Conservation (phyloP, 768 basidiomycete genomes). For the Auricularia sp. region DNA sequence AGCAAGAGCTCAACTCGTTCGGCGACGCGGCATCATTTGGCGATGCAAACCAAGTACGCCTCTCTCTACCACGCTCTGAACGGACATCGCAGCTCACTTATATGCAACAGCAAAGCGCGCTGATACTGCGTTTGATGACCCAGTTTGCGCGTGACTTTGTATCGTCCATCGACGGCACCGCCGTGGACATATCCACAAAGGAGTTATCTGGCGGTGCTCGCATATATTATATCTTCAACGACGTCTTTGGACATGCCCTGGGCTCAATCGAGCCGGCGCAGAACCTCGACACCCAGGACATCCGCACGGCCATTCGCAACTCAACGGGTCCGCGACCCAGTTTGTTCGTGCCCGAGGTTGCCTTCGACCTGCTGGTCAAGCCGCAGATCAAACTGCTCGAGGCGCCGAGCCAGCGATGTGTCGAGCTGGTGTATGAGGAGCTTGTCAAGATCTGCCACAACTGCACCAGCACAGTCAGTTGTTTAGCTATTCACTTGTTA, state of each 20-base stretch:
- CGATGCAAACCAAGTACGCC: slow-evolving; percentile 55
- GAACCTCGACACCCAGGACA: slow-evolving; percentile 88
- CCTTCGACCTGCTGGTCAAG: slow-evolving; percentile 93
- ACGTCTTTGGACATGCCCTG: slow-evolving; percentile 90
- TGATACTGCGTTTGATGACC: slow-evolving; percentile 95
- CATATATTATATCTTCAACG: slow-evolving; percentile 99
- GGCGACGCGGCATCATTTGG: slow-evolving; percentile 89
- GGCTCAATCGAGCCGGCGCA: slow-evolving; percentile 82
- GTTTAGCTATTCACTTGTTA: not conserved
- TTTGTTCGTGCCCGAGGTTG: slow-evolving; percentile 92
- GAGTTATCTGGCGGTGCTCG: slow-evolving; percentile 96
- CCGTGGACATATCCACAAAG: slow-evolving; percentile 93
- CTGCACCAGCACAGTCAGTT: slow-evolving; percentile 75
- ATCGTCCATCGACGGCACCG: slow-evolving; percentile 94
- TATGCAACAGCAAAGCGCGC: slow-evolving; percentile 57
- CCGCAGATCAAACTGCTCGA: slow-evolving; percentile 97
- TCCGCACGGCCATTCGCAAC: slow-evolving; percentile 95
- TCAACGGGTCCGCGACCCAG: slow-evolving; percentile 95
- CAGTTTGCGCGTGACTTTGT: slow-evolving; percentile 96
- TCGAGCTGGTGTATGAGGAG: slow-evolving; percentile 97
- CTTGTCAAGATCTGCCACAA: slow-evolving; percentile 99
- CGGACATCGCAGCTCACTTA: not conserved
- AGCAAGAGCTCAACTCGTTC: slow-evolving; percentile 94
- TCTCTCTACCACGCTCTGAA: slow-evolving; percentile 8
- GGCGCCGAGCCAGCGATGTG: slow-evolving; percentile 87